phyloP scores from a whole-genome alignment of 805 yeast species.

The Wickerhamomyces bovis region DNA sequence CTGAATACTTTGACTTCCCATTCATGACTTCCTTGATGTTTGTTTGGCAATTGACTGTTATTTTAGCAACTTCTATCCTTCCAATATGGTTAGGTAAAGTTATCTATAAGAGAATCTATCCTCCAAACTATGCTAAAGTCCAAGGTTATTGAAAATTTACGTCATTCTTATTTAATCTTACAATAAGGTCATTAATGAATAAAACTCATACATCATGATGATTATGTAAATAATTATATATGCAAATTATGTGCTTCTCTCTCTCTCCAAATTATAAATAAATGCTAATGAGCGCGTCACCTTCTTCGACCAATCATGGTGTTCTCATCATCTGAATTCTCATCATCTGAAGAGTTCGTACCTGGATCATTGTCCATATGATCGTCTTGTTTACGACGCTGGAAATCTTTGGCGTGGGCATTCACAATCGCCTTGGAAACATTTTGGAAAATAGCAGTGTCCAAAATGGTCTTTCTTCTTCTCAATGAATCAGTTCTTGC shows the following conservation, averaged over 20 bases:
- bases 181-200: slow-evolving; percentile 5
- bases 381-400: slow-evolving; percentile 27
- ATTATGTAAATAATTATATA: no score
- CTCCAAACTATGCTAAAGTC: slow-evolving; percentile 96
- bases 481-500: slow-evolving; percentile 2
- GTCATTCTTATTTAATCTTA: slow-evolving; percentile 20
- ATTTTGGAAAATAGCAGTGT: slow-evolving; percentile 30
- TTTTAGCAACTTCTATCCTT: slow-evolving; percentile 62
- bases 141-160: slow-evolving; percentile 53
- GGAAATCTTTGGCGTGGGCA: slow-evolving; percentile 86
- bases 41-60: slow-evolving; percentile 61
- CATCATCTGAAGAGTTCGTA: slow-evolving; percentile 24
- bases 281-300: not conserved
- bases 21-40: slow-evolving; percentile 55
- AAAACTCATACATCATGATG: no score
- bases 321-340: slow-evolving; percentile 27
- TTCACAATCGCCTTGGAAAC: slow-evolving; percentile 53
- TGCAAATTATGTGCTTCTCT: not conserved
- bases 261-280: not conserved
- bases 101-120: slow-evolving; percentile 68
- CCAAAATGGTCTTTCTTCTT: slow-evolving; percentile 17
- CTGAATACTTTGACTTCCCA: slow-evolving; percentile 77
- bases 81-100: slow-evolving; percentile 89
- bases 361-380: slow-evolving; percentile 16
- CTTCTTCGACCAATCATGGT: slow-evolving; percentile 5